phyloP scores from a whole-genome alignment of 495 filamentous ascomycete species.

The Penicillium odoratum region DNA sequence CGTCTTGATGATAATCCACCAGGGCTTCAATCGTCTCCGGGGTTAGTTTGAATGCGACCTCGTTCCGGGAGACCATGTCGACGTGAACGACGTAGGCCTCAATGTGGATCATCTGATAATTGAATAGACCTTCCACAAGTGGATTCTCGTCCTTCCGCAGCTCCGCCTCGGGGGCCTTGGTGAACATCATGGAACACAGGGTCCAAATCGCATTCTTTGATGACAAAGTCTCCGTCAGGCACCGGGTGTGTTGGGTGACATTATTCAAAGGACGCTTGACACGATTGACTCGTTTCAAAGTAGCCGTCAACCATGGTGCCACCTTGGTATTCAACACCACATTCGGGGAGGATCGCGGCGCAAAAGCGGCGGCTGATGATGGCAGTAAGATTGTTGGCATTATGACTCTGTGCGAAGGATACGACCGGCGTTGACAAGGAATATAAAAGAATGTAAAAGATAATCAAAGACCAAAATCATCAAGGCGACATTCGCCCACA shows the following conservation, averaged over 20 bases:
- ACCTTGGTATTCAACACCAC: constrained; percentile 92
- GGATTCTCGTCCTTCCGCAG: constrained; percentile 83
- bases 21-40: constrained; percentile 93
- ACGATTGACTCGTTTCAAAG: constrained; percentile 94
- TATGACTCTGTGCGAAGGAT: constrained; percentile 42
- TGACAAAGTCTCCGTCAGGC: constrained; percentile 93
- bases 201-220: constrained; percentile 94
- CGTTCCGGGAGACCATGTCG: constrained; percentile 96
- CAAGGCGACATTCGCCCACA: constrained; percentile 51
- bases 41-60: constrained; percentile 98
- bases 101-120: constrained; percentile 91
- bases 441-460: constrained; percentile 35
- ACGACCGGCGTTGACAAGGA: constrained; percentile 29
- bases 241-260: constrained; percentile 93
- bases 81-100: constrained; percentile 99
- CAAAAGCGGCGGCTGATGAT: constrained; percentile 94
- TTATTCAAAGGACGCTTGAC: constrained; percentile 98
- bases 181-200: constrained; percentile 87
- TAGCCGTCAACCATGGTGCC: constrained; percentile 96
- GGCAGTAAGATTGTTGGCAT: constrained; percentile 94
- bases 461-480: constrained; percentile 34
- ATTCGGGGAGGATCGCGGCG: constrained; percentile 90
- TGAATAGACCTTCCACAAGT: constrained; percentile 86
- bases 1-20: constrained; percentile 95
- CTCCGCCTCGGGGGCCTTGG: constrained; percentile 87